These are phyloP conservation scores for Dunaliella primolecta DNA, from an alignment of 139 green algal species.

Conservation along the genomic window DNA sequence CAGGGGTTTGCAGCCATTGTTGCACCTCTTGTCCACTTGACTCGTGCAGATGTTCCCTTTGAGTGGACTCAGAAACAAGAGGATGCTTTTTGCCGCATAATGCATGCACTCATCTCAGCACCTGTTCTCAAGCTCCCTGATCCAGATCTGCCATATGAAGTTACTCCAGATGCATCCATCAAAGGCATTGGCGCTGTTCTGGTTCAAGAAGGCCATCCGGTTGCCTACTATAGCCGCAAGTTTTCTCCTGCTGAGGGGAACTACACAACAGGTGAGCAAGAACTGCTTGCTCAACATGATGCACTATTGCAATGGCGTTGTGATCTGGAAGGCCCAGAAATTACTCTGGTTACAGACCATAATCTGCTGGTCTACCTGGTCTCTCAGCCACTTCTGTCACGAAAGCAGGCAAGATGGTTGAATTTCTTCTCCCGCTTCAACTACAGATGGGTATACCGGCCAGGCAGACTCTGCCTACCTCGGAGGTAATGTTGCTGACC, in stretches of 20 bases:
- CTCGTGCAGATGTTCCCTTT: constrained; percentile 26
- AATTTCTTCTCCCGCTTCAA: constrained; percentile 27
- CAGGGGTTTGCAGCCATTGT: constrained; percentile 34
- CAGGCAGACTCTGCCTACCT: too few relatives aligned
- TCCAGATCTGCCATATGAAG: constrained; percentile 17
- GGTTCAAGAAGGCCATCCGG: constrained; percentile 33
- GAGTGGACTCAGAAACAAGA: neutral
- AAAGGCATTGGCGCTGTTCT: constrained; percentile 37
- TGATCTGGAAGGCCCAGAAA: constrained; percentile 3
- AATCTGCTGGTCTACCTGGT: constrained; percentile 12
- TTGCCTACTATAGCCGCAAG: constrained; percentile 39
- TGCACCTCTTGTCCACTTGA: constrained; percentile 36
- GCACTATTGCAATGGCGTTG: constrained; percentile 12
- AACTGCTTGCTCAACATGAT: constrained; percentile 13
- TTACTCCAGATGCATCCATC: constrained; percentile 31
- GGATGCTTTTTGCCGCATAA: constrained; percentile 22
- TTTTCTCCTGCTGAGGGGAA: constrained; percentile 36
- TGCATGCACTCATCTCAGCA: constrained; percentile 15
- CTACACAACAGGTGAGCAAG: constrained; percentile 47
- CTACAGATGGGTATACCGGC: constrained; percentile 27
- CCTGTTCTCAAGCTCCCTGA: constrained; percentile 28
- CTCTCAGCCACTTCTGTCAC: constrained; percentile 17
- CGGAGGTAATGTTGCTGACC: constrained; percentile 40
- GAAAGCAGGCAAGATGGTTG: constrained; percentile 31
- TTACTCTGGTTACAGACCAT: constrained; percentile 13